Evolutionary conservation across 1,284 basidiomycete genomes (phyloP).

Genomic region (Cryptococcus neoformans): DNA sequence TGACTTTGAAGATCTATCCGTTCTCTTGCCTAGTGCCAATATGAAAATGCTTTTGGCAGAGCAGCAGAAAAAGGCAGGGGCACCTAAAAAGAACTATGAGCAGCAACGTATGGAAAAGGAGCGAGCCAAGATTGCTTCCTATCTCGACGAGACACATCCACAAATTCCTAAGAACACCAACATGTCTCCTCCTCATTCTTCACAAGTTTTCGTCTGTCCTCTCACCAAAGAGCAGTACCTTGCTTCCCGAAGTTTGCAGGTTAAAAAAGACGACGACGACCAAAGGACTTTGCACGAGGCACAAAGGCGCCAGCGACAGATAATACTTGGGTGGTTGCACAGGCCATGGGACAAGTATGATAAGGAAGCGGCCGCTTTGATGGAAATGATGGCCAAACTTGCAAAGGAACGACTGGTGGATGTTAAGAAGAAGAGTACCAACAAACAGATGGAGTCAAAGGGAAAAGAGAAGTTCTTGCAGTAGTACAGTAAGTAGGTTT

Average conservation of each 20-base stretch:
- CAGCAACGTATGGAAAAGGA: conserved; percentile 30
- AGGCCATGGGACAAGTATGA: conserved; percentile 32
- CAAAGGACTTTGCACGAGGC: conserved; percentile 13
- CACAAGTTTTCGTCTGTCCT: conserved; percentile 5
- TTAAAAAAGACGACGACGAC: conserved; percentile 26
- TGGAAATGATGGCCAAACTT: conserved; percentile 17
- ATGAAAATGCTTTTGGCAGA: conserved; percentile 14
- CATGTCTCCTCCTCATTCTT: not conserved
- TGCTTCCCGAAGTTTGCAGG: conserved; percentile 6
- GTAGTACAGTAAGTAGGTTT: not conserved
- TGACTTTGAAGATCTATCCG: conserved; percentile 24
- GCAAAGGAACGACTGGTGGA: conserved; percentile 18
- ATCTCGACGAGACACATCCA: conserved; percentile 8
- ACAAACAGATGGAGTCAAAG: conserved; percentile 3
- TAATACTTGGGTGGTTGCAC: conserved; percentile 29
- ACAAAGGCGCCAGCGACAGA: conserved; percentile 30
- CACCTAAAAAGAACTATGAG: conserved; percentile 20
- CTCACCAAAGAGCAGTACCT: conserved; percentile 28
- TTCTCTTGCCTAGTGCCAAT: conserved; percentile 27
- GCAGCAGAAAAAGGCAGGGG: conserved; percentile 5
- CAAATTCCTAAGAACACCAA: not conserved
- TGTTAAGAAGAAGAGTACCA: conserved; percentile 3
- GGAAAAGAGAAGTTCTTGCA: conserved; percentile 7
- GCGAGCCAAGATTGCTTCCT: conserved; percentile 23
- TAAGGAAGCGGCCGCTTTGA: conserved; percentile 22